Evolutionary conservation across 441 rosid species (phyloP).

Genomic region (Hura crepitans): DNA sequence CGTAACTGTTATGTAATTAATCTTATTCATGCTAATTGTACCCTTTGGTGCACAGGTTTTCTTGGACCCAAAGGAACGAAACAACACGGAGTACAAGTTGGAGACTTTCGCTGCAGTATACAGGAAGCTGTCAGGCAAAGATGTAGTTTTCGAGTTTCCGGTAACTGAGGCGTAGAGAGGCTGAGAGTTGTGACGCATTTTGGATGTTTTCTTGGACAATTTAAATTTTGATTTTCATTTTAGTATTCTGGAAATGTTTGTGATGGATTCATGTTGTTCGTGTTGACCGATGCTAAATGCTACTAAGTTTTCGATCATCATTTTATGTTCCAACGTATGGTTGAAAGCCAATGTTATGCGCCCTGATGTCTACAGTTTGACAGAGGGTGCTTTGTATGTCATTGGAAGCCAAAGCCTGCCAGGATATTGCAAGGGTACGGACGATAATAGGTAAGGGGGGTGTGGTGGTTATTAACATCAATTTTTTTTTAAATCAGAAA

Average conservation of each 20-base stretch:
- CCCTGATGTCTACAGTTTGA: neutral
- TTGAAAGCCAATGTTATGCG: neutral
- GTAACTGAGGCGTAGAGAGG: slow-evolving; percentile 39
- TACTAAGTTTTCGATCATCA: neutral
- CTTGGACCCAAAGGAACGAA: slow-evolving; percentile 69
- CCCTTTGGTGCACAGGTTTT: slow-evolving; percentile 38
- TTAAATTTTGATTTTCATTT: slow-evolving; percentile 30
- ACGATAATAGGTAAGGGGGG: neutral
- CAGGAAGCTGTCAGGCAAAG: slow-evolving; percentile 71
- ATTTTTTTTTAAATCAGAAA: no score
- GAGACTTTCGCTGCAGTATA: slow-evolving; percentile 69
- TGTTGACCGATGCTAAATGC: neutral
- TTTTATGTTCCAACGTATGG: neutral
- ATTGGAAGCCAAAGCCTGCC: neutral
- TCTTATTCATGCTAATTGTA: neutral
- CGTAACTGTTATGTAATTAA: neutral
- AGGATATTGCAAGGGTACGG: neutral
- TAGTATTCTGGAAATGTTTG: slow-evolving; percentile 1
- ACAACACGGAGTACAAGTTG: slow-evolving; percentile 65
- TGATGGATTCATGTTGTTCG: slow-evolving; percentile 3
- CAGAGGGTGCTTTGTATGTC: neutral
- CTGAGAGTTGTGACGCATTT: slow-evolving; percentile 12
- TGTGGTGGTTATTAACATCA: neutral
- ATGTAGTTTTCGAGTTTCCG: slow-evolving; percentile 64
- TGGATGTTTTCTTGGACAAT: neutral